A percentile compares a stretch with the other conserved stretches of the same genome.
These are phyloP conservation scores for Marchantia paleacea DNA, from an alignment of 225 moss, liverwort and hornwort genomes.

Conservation along the genomic window DNA sequence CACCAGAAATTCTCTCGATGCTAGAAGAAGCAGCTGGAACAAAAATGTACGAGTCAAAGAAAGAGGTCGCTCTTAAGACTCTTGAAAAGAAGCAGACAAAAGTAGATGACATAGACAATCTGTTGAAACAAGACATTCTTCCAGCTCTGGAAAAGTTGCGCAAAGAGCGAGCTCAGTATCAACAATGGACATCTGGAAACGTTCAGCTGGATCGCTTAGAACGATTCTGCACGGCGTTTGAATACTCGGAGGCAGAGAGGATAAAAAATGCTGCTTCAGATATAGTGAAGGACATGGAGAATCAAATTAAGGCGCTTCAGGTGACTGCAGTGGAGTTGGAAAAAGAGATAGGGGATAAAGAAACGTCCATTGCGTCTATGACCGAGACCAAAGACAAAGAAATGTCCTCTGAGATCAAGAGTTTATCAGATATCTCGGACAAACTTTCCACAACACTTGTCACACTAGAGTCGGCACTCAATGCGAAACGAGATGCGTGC, in stretches of 20 bases:
- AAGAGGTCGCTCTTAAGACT: slow-evolving; percentile 80
- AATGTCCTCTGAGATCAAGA: slow-evolving; percentile 68
- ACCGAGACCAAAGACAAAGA: slow-evolving; percentile 74
- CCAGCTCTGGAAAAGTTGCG: slow-evolving; percentile 94
- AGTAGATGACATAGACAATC: slow-evolving; percentile 88
- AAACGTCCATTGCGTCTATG: slow-evolving; percentile 46
- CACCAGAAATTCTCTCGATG: slow-evolving; percentile 93
- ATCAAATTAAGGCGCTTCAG: slow-evolving; percentile 51
- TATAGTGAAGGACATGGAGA: slow-evolving; percentile 49
- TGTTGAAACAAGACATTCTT: slow-evolving; percentile 81
- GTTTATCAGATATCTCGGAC: slow-evolving; percentile 61
- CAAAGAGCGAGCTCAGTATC: slow-evolving; percentile 89
- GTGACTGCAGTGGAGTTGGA: slow-evolving; percentile 48
- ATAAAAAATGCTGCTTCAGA: slow-evolving; percentile 61
- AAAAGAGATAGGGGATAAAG: slow-evolving; percentile 51
- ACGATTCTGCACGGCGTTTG: slow-evolving; percentile 82
- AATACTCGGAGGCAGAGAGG: slow-evolving; percentile 72
- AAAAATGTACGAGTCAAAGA: slow-evolving; percentile 95
- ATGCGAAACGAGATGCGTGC: slow-evolving; percentile 66
- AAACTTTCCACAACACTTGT: slow-evolving; percentile 83
- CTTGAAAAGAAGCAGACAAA: slow-evolving; percentile 90
- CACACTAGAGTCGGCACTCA: slow-evolving; percentile 73
- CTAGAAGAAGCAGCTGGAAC: slow-evolving; percentile 98
- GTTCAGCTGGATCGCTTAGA: slow-evolving; percentile 77
- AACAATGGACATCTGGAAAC: slow-evolving; percentile 86